A percentile compares a stretch with the other conserved stretches of the same genome.
phyloP scores from a whole-genome alignment of 768 basidiomycete species.

The Leucocoprinus leucothites region DNA sequence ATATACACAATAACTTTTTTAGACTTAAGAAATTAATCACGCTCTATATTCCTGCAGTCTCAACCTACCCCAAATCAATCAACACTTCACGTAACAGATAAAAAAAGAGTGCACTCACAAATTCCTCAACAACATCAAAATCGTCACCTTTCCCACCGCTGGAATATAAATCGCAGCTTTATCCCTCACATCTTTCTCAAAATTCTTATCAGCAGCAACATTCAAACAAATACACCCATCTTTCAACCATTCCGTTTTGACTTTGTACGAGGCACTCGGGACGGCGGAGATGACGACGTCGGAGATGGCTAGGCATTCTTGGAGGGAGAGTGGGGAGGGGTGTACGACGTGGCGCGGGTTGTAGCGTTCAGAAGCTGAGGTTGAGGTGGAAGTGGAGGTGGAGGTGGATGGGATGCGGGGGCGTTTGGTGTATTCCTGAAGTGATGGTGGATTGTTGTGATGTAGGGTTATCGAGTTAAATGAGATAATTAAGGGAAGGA shows the following conservation, averaged over 20 bases:
- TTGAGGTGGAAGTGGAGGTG: constrained; percentile 14
- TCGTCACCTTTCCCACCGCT: constrained; percentile 97
- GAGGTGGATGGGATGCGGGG: constrained; percentile 55
- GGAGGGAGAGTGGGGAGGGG: constrained; percentile 61
- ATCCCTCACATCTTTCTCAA: constrained; percentile 88
- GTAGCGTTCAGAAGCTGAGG: constrained; percentile 48
- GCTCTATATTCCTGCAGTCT: constrained; percentile 54
- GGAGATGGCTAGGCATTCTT: constrained; percentile 78
- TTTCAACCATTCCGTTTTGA: constrained; percentile 86
- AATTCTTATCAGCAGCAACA: constrained; percentile 94
- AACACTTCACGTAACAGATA: background rate
- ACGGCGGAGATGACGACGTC: constrained; percentile 97
- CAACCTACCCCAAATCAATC: constrained; percentile 32
- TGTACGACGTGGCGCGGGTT: constrained; percentile 84
- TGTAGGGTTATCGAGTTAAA: too few species aligned
- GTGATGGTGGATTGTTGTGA: background rate
- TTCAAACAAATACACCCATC: constrained; percentile 94
- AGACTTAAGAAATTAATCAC: constrained; percentile 12
- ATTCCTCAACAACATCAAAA: constrained; percentile 95
- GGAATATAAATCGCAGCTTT: constrained; percentile 95
- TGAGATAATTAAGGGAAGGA: too few species aligned
- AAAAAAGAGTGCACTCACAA: constrained; percentile 50
- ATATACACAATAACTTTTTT: background rate
- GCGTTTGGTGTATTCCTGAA: constrained; percentile 88
- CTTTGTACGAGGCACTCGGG: constrained; percentile 79